Evolutionary conservation across 495 filamentous ascomycete species (phyloP).

Genomic region (Aspergillus ellipticus): DNA sequence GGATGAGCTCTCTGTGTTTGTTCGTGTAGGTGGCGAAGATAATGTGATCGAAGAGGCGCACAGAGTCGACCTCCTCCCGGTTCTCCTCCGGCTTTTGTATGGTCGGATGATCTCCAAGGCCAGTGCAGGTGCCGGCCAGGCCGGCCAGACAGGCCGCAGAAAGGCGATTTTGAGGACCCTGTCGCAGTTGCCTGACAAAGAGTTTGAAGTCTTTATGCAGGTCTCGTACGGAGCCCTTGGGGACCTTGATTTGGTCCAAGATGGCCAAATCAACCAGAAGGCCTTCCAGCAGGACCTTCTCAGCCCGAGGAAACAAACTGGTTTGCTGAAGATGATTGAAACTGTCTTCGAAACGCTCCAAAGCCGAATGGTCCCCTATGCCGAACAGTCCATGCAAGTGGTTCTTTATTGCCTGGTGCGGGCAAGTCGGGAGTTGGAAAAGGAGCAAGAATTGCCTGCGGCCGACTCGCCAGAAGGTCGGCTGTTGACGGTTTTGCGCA

Average conservation of each 20-base stretch:
- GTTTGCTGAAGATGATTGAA: conserved; percentile 84
- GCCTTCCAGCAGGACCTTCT: conserved; percentile 52
- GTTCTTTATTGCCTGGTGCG: conserved; percentile 73
- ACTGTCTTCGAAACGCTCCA: conserved; percentile 83
- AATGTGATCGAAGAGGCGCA: conserved; percentile 72
- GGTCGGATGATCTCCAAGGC: conserved; percentile 82
- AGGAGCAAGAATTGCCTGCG: conserved; percentile 29
- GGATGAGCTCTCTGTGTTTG: conserved; percentile 83
- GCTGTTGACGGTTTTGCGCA: conserved; percentile 56
- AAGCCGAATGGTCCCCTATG: conserved; percentile 58
- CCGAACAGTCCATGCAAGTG: conserved; percentile 62
- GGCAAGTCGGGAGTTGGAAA: conserved; percentile 58
- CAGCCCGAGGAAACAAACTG: conserved; percentile 72
- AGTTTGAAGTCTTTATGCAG: conserved; percentile 74
- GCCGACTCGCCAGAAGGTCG: conserved; percentile 45
- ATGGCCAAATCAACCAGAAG: conserved; percentile 44
- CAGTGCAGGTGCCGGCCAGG: conserved; percentile 48
- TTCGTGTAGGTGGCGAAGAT: conserved; percentile 66
- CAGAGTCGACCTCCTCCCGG: conserved; percentile 67
- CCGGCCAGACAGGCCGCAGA: conserved; percentile 61
- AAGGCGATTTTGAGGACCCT: conserved; percentile 61
- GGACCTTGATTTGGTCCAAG: conserved; percentile 52
- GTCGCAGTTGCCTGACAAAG: conserved; percentile 56
- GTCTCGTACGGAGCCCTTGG: conserved; percentile 72
- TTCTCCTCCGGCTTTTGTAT: conserved; percentile 84